phyloP scores from a whole-genome alignment of 1,284 basidiomycete genomes.

The Coriolopsis trogii region DNA sequence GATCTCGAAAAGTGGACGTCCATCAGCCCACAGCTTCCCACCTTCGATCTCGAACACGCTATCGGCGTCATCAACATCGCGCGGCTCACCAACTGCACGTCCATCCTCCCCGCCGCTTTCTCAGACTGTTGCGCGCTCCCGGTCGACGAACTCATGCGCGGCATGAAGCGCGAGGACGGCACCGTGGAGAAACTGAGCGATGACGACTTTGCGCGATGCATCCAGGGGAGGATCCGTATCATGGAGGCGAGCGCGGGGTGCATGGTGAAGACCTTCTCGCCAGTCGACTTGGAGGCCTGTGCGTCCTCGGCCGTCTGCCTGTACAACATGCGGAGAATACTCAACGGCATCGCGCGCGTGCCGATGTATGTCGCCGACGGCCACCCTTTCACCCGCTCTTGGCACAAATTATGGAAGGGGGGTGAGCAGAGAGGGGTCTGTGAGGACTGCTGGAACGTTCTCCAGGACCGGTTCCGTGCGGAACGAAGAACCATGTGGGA shows the following conservation, averaged over 20 bases:
- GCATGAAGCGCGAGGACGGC: not conserved
- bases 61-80: slow-evolving; percentile 15
- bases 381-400: no score
- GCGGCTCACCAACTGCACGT: slow-evolving; percentile 2
- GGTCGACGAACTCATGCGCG: not conserved
- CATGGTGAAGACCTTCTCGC: not conserved
- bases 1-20: not conserved
- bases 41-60: not conserved
- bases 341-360: no score
- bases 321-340: no score
- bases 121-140: slow-evolving; percentile 1
- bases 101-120: slow-evolving; percentile 13
- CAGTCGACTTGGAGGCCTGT: not conserved
- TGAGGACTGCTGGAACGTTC: not conserved
- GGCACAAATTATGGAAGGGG: not conserved
- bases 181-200: not conserved
- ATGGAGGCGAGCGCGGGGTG: not conserved
- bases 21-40: not conserved
- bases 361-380: no score
- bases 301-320: no score
- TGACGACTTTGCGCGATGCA: not conserved
- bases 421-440: not conserved
- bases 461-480: not conserved
- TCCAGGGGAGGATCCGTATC: not conserved
- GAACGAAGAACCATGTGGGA: not conserved